Evolutionary conservation across 495 filamentous ascomycete species (phyloP), one percentile per base, ranked within the genome.

Genomic region (Articulospora tetracladia): DNA sequence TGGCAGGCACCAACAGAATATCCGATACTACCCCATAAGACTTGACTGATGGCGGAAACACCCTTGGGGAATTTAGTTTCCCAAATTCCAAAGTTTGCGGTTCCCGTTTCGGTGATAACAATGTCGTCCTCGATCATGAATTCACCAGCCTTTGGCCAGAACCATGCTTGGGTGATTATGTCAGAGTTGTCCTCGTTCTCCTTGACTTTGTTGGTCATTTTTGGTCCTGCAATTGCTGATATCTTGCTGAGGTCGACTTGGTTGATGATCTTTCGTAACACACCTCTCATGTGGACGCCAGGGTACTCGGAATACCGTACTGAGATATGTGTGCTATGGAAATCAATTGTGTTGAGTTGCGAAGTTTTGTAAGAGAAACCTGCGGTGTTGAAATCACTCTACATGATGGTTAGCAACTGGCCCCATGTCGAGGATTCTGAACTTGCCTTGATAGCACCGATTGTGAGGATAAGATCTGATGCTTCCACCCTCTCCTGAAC

Each of bases 21-120:
- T 0, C 88, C 92, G 66, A 96, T 96, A 59, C 86, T 90, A 36
- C 92, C 91, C 90, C 91, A 96, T 11, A 97, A 82, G 1, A 93
- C 87, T 70, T 96, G 92, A 48, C 83, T 91, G 62, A 96, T 80
- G 19, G 88, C 88, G 3, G 82, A 89, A 0, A 93, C 90, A 25
- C 81, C 76, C 24, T 80, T 70, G 0, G 91, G 91, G 77, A 95
- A 94, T 23, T 85, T 85, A 28, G 89, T 92, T 56, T 96, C 91
- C 83, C 87, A 91, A 62, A 95, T 89, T 46, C 93, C 92, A 73
- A 96, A 95, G 74, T 91, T 93, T 27, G 91, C 79, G 3, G 92
- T 96, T 50, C 93, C 92, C 17, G 92, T 96, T 70, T 96, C 93
- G 0, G 91, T 93, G 32, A 96, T 83, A 41, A 97, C 78, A 53